Conservation (phyloP, 352 stramenopile species). For the Elongisporangium anandrum region DNA sequence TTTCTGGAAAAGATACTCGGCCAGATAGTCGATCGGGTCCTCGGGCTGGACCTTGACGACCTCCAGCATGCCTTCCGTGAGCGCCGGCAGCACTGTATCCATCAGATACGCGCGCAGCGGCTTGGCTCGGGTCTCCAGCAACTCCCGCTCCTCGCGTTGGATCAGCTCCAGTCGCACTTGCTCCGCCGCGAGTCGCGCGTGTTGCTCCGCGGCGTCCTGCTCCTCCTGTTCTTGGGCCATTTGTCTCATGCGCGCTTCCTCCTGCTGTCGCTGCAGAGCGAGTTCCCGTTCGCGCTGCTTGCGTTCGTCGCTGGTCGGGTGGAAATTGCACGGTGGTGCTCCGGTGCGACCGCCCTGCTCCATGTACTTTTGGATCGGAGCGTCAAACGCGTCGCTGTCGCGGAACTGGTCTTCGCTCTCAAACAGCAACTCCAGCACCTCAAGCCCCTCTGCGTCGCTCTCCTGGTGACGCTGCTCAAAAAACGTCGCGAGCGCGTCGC, state of each 20-base stretch:
- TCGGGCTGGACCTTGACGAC: slow-evolving; percentile 83
- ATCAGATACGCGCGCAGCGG: slow-evolving; percentile 80
- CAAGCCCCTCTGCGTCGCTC: slow-evolving; percentile 26
- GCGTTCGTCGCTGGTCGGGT: slow-evolving; percentile 70
- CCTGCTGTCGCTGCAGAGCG: slow-evolving; percentile 39
- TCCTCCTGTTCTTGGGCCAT: slow-evolving; percentile 44
- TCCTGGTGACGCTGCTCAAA: slow-evolving; percentile 41
- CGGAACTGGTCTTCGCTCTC: slow-evolving; percentile 37
- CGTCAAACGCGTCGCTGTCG: slow-evolving; percentile 30
- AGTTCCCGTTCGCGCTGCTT: slow-evolving; percentile 34
- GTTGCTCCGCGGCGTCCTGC: slow-evolving; percentile 35
- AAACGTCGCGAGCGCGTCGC: slow-evolving; percentile 49
- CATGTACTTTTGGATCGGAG: slow-evolving; percentile 66
- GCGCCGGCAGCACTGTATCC: slow-evolving; percentile 76
- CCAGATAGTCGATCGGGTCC: slow-evolving; percentile 86
- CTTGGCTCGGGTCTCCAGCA: slow-evolving; percentile 77
- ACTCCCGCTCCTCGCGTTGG: slow-evolving; percentile 73
- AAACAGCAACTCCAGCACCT: slow-evolving; percentile 66
- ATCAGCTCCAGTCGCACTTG: slow-evolving; percentile 61
- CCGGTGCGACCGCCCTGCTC: slow-evolving; percentile 53
- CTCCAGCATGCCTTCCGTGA: slow-evolving; percentile 85
- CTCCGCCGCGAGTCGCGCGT: slow-evolving; percentile 48
- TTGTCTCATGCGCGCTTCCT: slow-evolving; percentile 29
- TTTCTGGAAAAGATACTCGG: slow-evolving; percentile 85
- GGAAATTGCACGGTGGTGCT: slow-evolving; percentile 70